Evolutionary conservation across 2,329 filamentous ascomycete species (phyloP).

Genomic region (Metarhizium humberi): DNA sequence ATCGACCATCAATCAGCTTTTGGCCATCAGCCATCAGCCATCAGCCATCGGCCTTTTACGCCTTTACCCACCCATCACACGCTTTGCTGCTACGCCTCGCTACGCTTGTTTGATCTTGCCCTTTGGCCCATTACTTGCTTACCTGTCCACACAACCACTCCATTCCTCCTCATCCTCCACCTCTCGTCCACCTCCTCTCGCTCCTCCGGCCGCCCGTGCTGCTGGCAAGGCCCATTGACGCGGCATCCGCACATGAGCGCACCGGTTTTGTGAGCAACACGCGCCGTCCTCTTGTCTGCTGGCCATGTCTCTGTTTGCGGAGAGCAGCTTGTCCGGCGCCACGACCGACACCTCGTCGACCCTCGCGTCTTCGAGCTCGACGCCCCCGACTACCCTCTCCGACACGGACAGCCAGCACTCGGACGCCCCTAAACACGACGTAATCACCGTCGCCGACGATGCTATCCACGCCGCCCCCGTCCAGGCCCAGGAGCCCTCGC

Average conservation of each 20-base stretch:
- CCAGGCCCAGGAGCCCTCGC: conserved; percentile 17
- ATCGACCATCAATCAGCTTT: no score
- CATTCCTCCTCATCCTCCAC: not conserved
- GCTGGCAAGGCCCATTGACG: conserved; percentile 5
- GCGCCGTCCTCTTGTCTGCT: not conserved
- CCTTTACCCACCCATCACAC: not conserved
- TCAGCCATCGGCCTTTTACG: not conserved
- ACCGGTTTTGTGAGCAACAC: not conserved
- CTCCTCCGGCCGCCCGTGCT: conserved; percentile 6
- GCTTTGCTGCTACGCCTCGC: not conserved
- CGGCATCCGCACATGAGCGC: conserved; percentile 1
- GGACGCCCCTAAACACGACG: conserved; percentile 28
- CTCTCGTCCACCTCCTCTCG: not conserved
- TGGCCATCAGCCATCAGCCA: not conserved
- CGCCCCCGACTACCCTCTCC: conserved; percentile 57
- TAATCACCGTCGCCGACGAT: conserved; percentile 21
- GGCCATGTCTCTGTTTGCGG: conserved; percentile 23
- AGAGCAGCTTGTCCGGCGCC: conserved; percentile 20
- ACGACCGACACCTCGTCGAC: conserved; percentile 35
- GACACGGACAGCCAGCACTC: conserved; percentile 51
- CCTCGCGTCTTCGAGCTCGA: conserved; percentile 49
- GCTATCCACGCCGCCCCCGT: conserved; percentile 11
- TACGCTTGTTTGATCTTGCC: not conserved
- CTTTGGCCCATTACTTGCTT: not conserved
- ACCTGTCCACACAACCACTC: not conserved